Evolutionary conservation across 345 rosid species (phyloP), one percentile per base, ranked within the genome.

Genomic region (Camelina hispida): DNA sequence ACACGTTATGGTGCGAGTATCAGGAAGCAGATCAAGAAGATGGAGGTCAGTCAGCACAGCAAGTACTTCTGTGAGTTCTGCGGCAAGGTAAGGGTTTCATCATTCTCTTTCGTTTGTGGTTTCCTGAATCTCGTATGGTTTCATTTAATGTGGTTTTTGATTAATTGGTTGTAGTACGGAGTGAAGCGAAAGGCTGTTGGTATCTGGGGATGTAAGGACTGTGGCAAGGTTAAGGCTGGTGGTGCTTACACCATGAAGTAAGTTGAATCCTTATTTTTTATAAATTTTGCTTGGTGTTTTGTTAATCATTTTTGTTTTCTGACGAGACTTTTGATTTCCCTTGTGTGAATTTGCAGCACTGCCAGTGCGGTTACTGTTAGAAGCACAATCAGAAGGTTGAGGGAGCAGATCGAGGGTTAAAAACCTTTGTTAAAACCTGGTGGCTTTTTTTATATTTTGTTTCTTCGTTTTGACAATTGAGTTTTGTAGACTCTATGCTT

Each of bases 171-270:
- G 18, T 28, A 91, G 95, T 91, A 83, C 52, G 98, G 96, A 0
- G 97, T 94, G 60, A 91, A 94, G 86, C 88, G 98, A 61, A 90
- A 91, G 81, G 98, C 91, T 54, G 98, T 91, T 4, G 98, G 98
- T 13, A 88, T 94, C 7, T 94, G 98, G 98, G 90, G 93, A 11
- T 94, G 98, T 92, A 94, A 92, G 79, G 97, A 92, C 54, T 94
- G 97, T 22, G 97, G 98, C 34, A 91, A 92, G 82, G 93, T 94
- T 57, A 94, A 90, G 80, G 97, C 97, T 0, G 97, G 98, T 30
- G 98, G 98, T 46, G 97, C 98, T 22, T 93, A 93, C 84, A 93
- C 98, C 17, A 75, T 93, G 88, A 93, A 93, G 97, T 93, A 80
- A 83, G 72, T 83, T 83, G 6, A 28, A 17, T 37, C 0, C 2